Percentiles rank a stretch among this genome's conserved stretches.
phyloP scores from a whole-genome alignment of 2,329 filamentous ascomycete species.

The Plenodomus biglobosus region DNA sequence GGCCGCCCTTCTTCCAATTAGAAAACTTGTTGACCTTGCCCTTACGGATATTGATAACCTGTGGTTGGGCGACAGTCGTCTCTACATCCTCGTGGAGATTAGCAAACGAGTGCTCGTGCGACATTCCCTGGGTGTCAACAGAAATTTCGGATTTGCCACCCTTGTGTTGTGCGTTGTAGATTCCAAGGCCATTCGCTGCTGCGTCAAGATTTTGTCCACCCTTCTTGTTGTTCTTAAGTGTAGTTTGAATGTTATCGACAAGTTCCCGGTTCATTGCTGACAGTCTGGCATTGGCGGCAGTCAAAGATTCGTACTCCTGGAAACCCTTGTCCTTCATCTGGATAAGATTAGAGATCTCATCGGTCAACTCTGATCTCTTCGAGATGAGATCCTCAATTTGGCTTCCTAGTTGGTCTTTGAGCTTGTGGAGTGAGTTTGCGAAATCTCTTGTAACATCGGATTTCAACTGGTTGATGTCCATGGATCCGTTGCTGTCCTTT shows the following conservation, averaged over 20 bases:
- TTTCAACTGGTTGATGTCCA: constrained; percentile 74
- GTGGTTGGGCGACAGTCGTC: constrained; percentile 69
- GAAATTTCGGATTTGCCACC: constrained; percentile 44
- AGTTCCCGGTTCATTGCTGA: constrained; percentile 94
- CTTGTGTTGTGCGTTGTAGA: constrained; percentile 52
- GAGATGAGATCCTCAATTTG: constrained; percentile 88
- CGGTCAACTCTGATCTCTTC: constrained; percentile 77
- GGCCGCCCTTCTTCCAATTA: constrained; percentile 97
- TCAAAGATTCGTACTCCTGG: constrained; percentile 93
- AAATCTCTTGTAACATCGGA: constrained; percentile 64
- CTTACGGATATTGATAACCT: constrained; percentile 92
- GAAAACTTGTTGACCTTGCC: constrained; percentile 95
- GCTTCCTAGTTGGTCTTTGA: constrained; percentile 76
- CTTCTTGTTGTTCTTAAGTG: constrained; percentile 75
- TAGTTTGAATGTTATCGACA: constrained; percentile 88
- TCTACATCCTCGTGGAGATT: constrained; percentile 62
- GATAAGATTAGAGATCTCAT: constrained; percentile 80
- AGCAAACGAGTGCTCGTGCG: constrained; percentile 44
- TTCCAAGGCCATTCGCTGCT: constrained; percentile 62
- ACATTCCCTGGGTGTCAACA: constrained; percentile 45
- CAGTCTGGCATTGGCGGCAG: constrained; percentile 90
- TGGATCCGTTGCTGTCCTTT: constrained; percentile 74
- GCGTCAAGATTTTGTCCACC: constrained; percentile 52
- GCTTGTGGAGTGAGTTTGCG: constrained; percentile 61
- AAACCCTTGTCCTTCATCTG: constrained; percentile 90